Evolutionary conservation across 768 basidiomycete species (phyloP).

Genomic region (Thelephora ganbajun): DNA sequence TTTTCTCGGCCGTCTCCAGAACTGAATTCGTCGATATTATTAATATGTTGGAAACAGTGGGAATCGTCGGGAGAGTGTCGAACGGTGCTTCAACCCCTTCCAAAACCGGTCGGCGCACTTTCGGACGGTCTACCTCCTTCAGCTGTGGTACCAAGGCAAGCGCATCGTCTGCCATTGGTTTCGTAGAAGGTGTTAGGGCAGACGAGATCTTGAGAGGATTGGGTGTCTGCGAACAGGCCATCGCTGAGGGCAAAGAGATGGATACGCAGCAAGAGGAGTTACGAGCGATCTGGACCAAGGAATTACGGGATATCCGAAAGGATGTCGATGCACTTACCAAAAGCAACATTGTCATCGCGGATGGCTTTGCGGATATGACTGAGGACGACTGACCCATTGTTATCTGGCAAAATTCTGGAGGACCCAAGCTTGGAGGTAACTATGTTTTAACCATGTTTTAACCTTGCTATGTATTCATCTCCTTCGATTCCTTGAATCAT

Average conservation of each 20-base stretch:
- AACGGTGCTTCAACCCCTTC: constrained; percentile 25
- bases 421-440: too few species aligned
- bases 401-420: too few species aligned
- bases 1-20: constrained; percentile 53
- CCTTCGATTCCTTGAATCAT: too few species aligned
- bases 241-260: constrained; percentile 9
- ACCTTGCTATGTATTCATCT: too few species aligned
- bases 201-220: constrained; percentile 65
- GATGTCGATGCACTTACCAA: constrained; percentile 24
- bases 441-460: too few species aligned
- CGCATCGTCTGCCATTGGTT: constrained; percentile 28
- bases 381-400: constrained; percentile 15
- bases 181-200: constrained; percentile 47
- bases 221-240: constrained; percentile 26
- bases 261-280: constrained; percentile 39
- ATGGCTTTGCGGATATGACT: constrained; percentile 28
- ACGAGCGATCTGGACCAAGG: constrained; percentile 38
- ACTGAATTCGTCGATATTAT: constrained; percentile 68
- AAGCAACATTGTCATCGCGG: constrained; percentile 6
- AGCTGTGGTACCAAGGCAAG: constrained; percentile 19
- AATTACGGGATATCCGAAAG: constrained; percentile 28
- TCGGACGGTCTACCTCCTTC: constrained; percentile 50
- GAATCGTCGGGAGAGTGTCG: constrained; percentile 34
- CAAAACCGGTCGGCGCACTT: constrained; percentile 34
- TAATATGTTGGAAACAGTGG: constrained; percentile 59